Percentiles rank a stretch among this genome's conserved stretches.
Evolutionary conservation across 2,329 filamentous ascomycete species (phyloP).

Genomic region (Penicillium verrucosum): DNA sequence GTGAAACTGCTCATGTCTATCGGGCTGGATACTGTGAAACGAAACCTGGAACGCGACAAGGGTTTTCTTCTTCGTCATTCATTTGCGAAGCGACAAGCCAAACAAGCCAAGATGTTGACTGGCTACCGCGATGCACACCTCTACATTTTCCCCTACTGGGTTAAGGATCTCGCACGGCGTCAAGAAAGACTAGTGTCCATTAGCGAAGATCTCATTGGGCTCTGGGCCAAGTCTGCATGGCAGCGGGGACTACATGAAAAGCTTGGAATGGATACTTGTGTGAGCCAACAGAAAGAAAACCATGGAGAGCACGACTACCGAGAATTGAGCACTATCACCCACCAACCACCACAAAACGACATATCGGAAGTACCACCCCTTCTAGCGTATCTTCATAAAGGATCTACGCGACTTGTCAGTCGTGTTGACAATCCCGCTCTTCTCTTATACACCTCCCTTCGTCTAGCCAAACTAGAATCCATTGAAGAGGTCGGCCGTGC

Average conservation of each 20-base stretch:
- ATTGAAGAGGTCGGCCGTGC: background rate
- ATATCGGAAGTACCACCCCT: background rate
- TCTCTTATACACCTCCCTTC: background rate
- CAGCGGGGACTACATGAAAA: background rate
- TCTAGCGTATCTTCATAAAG: background rate
- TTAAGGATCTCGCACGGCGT: background rate
- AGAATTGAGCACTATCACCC: background rate
- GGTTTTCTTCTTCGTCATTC: background rate
- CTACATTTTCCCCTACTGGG: conserved; percentile 2
- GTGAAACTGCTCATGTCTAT: background rate
- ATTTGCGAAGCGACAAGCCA: background rate
- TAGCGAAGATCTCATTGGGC: background rate
- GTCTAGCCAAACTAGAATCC: conserved; percentile 1
- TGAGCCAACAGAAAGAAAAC: background rate
- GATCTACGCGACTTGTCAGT: background rate
- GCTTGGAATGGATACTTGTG: background rate
- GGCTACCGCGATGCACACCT: conserved; percentile 1
- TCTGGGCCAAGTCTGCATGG: background rate
- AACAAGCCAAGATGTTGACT: background rate
- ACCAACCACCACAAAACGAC: background rate
- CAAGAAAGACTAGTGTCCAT: background rate
- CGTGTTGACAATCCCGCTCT: background rate
- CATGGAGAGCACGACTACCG: background rate
- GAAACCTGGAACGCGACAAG: background rate
- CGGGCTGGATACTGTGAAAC: background rate